Percentiles rank a stretch among this genome's conserved stretches.
Evolutionary conservation across 2,329 filamentous ascomycete species (phyloP).

Genomic region (Davidsoniella neocaledoniae): DNA sequence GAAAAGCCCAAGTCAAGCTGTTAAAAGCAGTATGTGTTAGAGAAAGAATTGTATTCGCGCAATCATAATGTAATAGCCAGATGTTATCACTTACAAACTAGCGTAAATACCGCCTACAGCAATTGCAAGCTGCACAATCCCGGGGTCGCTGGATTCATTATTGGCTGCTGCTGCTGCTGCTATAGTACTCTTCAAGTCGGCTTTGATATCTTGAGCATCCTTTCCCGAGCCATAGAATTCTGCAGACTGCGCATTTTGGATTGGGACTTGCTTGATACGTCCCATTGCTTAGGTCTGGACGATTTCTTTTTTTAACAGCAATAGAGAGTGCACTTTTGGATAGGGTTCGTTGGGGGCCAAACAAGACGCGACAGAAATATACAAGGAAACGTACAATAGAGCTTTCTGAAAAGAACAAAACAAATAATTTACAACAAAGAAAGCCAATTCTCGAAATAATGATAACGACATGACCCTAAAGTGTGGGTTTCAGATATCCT

Average conservation of each 20-base stretch:
- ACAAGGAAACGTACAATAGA: too few relatives aligned
- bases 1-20: conserved; percentile 85
- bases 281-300: conserved; percentile 30
- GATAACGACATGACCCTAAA: too few relatives aligned
- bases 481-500: neutral
- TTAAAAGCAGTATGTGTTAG: neutral
- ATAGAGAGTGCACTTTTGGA: too few relatives aligned
- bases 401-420: too few relatives aligned
- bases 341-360: too few relatives aligned
- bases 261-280: conserved; percentile 50
- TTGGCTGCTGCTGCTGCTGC: neutral
- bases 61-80: neutral
- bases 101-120: conserved; percentile 93
- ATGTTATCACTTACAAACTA: conserved; percentile 62
- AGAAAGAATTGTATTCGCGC: neutral
- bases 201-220: neutral
- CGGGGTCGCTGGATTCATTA: conserved; percentile 29
- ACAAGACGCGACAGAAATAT: too few relatives aligned
- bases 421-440: too few relatives aligned
- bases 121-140: conserved; percentile 59
- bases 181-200: too few relatives aligned
- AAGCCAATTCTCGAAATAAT: too few relatives aligned
- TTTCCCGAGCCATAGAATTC: neutral
- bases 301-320: too few relatives aligned
- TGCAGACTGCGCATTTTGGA: conserved; percentile 22